Conservation (phyloP, 139 green algal species). For the Klebsormidium nitens region DNA sequence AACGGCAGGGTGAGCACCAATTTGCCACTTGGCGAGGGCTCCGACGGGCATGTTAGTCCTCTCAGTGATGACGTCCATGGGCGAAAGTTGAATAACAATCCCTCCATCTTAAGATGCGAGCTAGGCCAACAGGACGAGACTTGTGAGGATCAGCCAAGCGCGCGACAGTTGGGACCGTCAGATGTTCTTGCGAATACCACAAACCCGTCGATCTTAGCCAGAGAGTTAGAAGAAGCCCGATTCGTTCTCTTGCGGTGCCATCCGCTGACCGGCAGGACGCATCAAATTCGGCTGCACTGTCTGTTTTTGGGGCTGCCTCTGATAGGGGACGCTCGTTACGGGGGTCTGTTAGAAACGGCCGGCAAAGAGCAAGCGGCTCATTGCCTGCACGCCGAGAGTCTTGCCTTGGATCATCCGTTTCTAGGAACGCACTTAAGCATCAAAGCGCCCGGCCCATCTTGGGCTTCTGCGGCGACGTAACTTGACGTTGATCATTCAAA, state of each 20-base stretch:
- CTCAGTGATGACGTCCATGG: background rate
- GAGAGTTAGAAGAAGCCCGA: background rate
- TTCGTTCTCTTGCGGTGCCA: slow-evolving; percentile 19
- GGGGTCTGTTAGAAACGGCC: no score
- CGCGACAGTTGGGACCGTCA: background rate
- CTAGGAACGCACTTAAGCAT: no score
- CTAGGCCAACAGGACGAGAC: background rate
- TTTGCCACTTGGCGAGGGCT: background rate
- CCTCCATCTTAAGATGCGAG: background rate
- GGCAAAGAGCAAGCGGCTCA: no score
- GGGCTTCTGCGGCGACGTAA: no score
- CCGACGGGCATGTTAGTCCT: background rate
- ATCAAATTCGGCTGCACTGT: slow-evolving; percentile 42
- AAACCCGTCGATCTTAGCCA: background rate
- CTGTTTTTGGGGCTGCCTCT: slow-evolving; percentile 18
- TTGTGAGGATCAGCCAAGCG: background rate
- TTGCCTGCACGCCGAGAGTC: no score
- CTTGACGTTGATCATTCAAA: no score
- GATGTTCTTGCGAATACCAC: background rate
- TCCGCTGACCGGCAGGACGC: slow-evolving; percentile 29
- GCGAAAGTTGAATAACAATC: background rate
- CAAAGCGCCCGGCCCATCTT: no score
- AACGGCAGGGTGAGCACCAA: no score
- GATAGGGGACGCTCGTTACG: slow-evolving; percentile 28
- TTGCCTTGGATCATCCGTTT: no score